These are phyloP conservation scores for Rhazya stricta DNA, from an alignment of 257 asterid genomes.

Conservation along the genomic window DNA sequence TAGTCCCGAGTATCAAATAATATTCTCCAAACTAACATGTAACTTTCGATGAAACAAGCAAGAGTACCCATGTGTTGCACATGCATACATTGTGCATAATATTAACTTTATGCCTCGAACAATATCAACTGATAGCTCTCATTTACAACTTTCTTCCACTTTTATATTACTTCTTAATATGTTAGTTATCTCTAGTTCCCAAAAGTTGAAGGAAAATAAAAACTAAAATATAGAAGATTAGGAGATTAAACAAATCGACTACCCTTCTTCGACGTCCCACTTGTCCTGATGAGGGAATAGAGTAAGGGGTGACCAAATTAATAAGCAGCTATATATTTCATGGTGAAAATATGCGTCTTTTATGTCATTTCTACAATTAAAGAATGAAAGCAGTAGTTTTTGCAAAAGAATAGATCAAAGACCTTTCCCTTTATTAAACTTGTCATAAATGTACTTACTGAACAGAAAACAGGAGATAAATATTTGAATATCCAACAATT, in stretches of 20 bases:
- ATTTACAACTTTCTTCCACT: background rate
- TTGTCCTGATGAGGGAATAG: too few relatives aligned
- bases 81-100: background rate
- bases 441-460: background rate
- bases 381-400: background rate
- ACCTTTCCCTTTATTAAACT: background rate
- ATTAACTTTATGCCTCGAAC: background rate
- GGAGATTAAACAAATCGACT: background rate
- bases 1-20: background rate
- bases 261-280: too few relatives aligned
- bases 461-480: background rate
- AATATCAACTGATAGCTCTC: background rate
- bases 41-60: background rate
- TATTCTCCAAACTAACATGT: background rate
- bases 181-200: background rate
- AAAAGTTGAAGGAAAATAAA: background rate
- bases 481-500: background rate
- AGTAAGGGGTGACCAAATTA: too few relatives aligned
- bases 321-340: background rate
- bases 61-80: background rate
- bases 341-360: background rate
- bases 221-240: background rate
- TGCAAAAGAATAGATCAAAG: background rate
- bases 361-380: background rate
- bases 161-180: background rate